These are phyloP conservation scores for Hymenoscyphus salicellus DNA, from an alignment of 2,329 filamentous ascomycete species.

Conservation along the genomic window DNA sequence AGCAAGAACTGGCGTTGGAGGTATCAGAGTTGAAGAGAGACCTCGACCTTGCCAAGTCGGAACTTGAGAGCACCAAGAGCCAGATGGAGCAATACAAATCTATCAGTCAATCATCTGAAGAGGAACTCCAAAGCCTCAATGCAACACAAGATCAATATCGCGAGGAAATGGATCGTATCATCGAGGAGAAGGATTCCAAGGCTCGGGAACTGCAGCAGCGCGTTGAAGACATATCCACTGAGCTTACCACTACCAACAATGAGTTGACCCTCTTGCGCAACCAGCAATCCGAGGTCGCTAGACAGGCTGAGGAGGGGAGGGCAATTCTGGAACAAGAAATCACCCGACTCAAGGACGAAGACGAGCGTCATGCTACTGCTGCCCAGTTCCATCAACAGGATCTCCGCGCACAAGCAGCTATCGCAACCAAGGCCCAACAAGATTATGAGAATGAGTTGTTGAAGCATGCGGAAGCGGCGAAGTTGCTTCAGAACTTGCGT, in stretches of 20 bases:
- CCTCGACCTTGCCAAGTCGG: slow-evolving; percentile 73
- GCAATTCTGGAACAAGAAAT: slow-evolving; percentile 74
- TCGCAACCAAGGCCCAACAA: slow-evolving; percentile 87
- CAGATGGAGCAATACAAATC: slow-evolving; percentile 85
- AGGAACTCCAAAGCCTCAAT: slow-evolving; percentile 75
- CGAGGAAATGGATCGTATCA: slow-evolving; percentile 75
- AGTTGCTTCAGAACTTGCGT: slow-evolving; percentile 74
- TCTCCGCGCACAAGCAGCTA: slow-evolving; percentile 87
- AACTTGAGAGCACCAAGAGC: slow-evolving; percentile 75
- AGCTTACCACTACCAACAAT: slow-evolving; percentile 76
- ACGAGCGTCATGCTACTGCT: slow-evolving; percentile 73
- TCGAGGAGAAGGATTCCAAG: slow-evolving; percentile 74
- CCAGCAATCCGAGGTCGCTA: slow-evolving; percentile 71
- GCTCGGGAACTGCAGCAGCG: slow-evolving; percentile 81
- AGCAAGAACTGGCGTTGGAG: slow-evolving; percentile 80
- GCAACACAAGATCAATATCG: slow-evolving; percentile 81
- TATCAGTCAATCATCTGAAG: slow-evolving; percentile 83
- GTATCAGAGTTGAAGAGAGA: slow-evolving; percentile 84
- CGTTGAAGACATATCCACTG: slow-evolving; percentile 76
- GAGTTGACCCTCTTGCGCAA: slow-evolving; percentile 79
- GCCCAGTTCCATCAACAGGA: slow-evolving; percentile 86
- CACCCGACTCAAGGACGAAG: slow-evolving; percentile 76
- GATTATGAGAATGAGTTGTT: slow-evolving; percentile 93
- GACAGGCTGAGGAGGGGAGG: slow-evolving; percentile 78
- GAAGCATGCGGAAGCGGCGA: slow-evolving; percentile 94